A percentile compares a stretch with the other conserved stretches of the same genome.
phyloP scores from a whole-genome alignment of 1,139 yeast species.

The Saccharomyces hybrid region DNA sequence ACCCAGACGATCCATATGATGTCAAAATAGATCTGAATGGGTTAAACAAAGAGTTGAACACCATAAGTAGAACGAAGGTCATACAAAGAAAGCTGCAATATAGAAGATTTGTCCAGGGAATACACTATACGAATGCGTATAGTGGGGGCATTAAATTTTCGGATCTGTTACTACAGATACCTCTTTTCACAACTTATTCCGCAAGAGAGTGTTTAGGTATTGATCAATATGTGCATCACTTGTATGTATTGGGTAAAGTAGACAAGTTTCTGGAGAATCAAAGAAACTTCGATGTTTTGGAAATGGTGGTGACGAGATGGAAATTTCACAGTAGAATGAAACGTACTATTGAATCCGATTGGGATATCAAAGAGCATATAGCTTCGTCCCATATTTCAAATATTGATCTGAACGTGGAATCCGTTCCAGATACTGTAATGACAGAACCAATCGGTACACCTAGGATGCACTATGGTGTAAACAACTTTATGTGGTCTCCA shows the following conservation, averaged over 20 bases:
- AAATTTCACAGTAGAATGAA: conserved; percentile 34
- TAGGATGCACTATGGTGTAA: conserved; percentile 21
- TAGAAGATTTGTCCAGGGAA: conserved; percentile 57
- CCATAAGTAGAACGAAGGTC: conserved; percentile 48
- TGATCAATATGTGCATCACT: conserved; percentile 64
- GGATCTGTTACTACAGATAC: conserved; percentile 58
- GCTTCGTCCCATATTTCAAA: neutral
- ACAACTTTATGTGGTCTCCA: conserved; percentile 29
- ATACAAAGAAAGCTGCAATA: conserved; percentile 45
- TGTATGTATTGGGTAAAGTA: conserved; percentile 53
- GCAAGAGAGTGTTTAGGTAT: conserved; percentile 64
- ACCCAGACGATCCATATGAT: conserved; percentile 51
- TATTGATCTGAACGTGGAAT: neutral
- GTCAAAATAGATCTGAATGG: conserved; percentile 42
- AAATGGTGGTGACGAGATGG: conserved; percentile 55
- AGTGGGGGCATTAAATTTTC: conserved; percentile 55
- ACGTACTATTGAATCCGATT: conserved; percentile 1
- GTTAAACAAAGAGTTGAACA: conserved; percentile 37
- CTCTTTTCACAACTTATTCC: conserved; percentile 65
- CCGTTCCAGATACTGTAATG: neutral
- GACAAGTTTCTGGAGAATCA: conserved; percentile 45
- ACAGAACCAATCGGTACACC: conserved; percentile 16
- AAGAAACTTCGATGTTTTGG: conserved; percentile 44
- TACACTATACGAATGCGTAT: conserved; percentile 46
- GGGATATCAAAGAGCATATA: conserved; percentile 1